These are phyloP conservation scores for Venustampulla echinocandica DNA, from an alignment of 495 filamentous ascomycete species.

Conservation along the genomic window DNA sequence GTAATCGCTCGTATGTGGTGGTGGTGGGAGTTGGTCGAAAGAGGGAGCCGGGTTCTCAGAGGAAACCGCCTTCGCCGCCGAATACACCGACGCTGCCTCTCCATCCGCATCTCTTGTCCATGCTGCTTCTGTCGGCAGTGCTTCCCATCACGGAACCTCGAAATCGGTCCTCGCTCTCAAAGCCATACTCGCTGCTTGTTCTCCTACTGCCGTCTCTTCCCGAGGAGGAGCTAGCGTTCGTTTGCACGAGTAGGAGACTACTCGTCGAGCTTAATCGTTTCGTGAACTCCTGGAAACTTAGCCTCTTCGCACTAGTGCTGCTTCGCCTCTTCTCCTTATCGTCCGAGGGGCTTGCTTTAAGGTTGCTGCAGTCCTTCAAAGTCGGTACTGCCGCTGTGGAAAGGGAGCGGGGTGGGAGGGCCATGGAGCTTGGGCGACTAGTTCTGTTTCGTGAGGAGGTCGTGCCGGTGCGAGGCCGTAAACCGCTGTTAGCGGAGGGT, in stretches of 20 bases:
- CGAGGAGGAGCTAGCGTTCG: slow-evolving; percentile 28
- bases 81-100: slow-evolving; percentile 23
- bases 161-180: slow-evolving; percentile 28
- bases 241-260: slow-evolving; percentile 44
- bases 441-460: slow-evolving; percentile 6
- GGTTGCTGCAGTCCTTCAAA: slow-evolving; percentile 2
- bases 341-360: slow-evolving; percentile 2
- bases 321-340: slow-evolving; percentile 34
- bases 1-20: too few relatives aligned
- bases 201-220: slow-evolving; percentile 16
- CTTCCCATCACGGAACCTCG: neutral
- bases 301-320: slow-evolving; percentile 36
- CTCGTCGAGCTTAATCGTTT: slow-evolving; percentile 42
- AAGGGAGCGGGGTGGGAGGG: slow-evolving; percentile 16
- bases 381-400: slow-evolving; percentile 14
- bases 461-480: slow-evolving; percentile 14
- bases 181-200: slow-evolving; percentile 39
- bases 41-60: too few relatives aligned
- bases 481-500: neutral
- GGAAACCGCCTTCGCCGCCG: slow-evolving; percentile 22
- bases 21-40: too few relatives aligned
- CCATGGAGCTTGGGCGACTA: slow-evolving; percentile 16
- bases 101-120: slow-evolving; percentile 23
- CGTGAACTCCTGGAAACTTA: slow-evolving; percentile 47
- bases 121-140: slow-evolving; percentile 8